Evolutionary conservation across 495 filamentous ascomycete species (phyloP), one percentile per base, ranked within the genome.

Genomic region (Penicillium fimorum): DNA sequence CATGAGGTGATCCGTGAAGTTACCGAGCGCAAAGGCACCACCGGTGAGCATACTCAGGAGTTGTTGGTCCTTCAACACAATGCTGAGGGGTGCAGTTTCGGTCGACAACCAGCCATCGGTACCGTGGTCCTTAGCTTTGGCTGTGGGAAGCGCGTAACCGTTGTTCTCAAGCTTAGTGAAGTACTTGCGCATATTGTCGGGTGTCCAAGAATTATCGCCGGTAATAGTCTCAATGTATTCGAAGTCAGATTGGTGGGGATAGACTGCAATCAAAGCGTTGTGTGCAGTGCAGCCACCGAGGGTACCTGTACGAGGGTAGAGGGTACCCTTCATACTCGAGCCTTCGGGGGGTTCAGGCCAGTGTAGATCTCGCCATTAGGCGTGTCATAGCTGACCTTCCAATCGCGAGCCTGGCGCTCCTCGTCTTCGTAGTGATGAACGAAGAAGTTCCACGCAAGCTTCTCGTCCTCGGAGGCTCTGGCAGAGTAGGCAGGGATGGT

Each of bases 51-150:
- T 44, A 44, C 71, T 76, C 12, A 84, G 59, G 2, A 87, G 65
- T 56, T 82, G 82, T 0, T 75, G 62, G 41, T 87, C 82, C 32
- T 74, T 55, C 9, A 82, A 62, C 3, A 80, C 73, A 35, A 84
- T 63, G 13, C 62, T 73, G 4, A 81, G 53, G 5, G 79, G 76
- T 0, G 81, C 75, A 5, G 74, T 58, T 20, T 78, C 76, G 2
- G 78, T 83, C 15, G 64, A 52, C 20, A 87, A 63, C 80, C 81
- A 89, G 24, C 86, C 84, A 38, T 76, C 64, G 53, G 70, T 77
- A n/a, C 85, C 85, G 62, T 87, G 85, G 29, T 79, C 81, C 0
- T 61, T 49, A 2, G 50, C 45, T 1, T 61, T 49, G 4, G 50
- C 43, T 1, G 69, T 61, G 7, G 72, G 72, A 0, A 74, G 67